A percentile compares a stretch with the other conserved stretches of the same genome.
These are phyloP conservation scores for Acanthochlamys bracteata DNA, from an alignment of 106 monocot species.

Conservation along the genomic window DNA sequence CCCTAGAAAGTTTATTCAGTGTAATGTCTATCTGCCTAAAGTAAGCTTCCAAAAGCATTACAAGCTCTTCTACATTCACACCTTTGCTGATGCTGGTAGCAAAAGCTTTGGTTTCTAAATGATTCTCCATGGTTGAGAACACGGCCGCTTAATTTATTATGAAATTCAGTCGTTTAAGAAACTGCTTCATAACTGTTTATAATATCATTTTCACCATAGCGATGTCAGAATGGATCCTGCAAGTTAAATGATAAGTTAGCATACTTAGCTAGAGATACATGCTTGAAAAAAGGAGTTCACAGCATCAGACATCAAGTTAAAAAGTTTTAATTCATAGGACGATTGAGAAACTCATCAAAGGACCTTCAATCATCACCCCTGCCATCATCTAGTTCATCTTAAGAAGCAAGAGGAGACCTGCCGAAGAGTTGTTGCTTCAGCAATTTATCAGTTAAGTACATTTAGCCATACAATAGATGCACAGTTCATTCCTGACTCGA, in stretches of 20 bases:
- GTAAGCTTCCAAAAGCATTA: slow-evolving; percentile 78
- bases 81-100: slow-evolving; percentile 32
- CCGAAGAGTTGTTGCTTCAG: slow-evolving; percentile 19
- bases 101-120: slow-evolving; percentile 12
- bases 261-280: background rate
- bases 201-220: slow-evolving; percentile 14
- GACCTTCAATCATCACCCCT: slow-evolving; percentile 35
- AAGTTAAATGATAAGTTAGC: background rate
- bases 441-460: slow-evolving; percentile 71
- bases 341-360: background rate
- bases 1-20: slow-evolving; percentile 58
- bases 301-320: too few species aligned
- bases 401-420: slow-evolving; percentile 27
- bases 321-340: too few species aligned
- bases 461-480: slow-evolving; percentile 65
- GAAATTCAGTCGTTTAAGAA: slow-evolving; percentile 7
- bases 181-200: slow-evolving; percentile 8
- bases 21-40: slow-evolving; percentile 68
- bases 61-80: slow-evolving; percentile 49
- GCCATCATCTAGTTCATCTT: slow-evolving; percentile 3
- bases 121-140: slow-evolving; percentile 9
- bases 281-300: too few species aligned
- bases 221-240: slow-evolving; percentile 16
- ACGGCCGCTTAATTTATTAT: background rate
- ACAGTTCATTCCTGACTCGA: slow-evolving; percentile 75